Evolutionary conservation across 2,329 filamentous ascomycete species (phyloP).

Genomic region (Trichoderma asperellum): DNA sequence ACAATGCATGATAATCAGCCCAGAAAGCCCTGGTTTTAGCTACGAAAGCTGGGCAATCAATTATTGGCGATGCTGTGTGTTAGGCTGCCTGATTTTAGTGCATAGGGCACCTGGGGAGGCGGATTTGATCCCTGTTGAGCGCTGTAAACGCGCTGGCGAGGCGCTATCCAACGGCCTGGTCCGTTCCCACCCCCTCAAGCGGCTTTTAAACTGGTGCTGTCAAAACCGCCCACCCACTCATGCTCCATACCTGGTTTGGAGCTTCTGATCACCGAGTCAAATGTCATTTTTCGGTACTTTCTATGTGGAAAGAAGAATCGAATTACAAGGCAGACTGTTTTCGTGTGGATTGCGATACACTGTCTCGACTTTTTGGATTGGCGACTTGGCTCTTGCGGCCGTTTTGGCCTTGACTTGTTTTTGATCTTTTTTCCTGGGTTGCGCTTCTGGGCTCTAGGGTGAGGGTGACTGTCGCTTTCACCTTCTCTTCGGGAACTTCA

Average conservation of each 20-base stretch:
- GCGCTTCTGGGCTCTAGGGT: background rate
- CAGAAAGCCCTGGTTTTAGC: background rate
- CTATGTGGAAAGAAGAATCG: background rate
- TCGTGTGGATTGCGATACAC: background rate
- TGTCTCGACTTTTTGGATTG: background rate
- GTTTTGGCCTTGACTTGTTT: background rate
- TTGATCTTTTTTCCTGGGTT: background rate
- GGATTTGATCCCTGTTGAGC: background rate
- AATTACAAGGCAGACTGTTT: background rate
- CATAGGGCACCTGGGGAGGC: background rate
- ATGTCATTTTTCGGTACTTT: background rate
- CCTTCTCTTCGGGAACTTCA: background rate
- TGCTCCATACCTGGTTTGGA: background rate
- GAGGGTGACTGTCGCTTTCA: background rate
- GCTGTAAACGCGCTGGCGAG: background rate
- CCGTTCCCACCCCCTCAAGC: constrained; percentile 5
- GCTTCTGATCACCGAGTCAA: background rate
- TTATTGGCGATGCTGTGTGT: background rate
- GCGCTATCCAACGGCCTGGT: background rate
- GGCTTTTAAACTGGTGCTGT: background rate
- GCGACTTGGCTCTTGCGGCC: background rate
- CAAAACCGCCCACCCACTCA: background rate
- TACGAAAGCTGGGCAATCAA: background rate
- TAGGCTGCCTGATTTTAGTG: background rate
- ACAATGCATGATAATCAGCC: background rate